Evolutionary conservation across 805 yeast species (phyloP).

Genomic region (Candida morakotiae): DNA sequence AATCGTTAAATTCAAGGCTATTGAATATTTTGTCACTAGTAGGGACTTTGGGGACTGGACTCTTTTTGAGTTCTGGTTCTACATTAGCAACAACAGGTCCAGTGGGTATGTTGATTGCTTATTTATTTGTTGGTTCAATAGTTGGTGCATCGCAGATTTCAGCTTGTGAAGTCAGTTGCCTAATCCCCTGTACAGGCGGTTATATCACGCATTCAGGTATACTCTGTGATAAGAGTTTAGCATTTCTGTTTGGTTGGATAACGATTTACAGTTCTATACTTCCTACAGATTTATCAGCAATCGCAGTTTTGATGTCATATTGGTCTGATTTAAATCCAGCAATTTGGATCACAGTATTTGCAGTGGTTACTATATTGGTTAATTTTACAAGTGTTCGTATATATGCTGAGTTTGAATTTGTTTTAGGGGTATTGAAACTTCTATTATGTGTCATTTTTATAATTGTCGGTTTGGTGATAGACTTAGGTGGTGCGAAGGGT

Average conservation of each 20-base stretch:
- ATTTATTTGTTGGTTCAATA: slow-evolving; percentile 42
- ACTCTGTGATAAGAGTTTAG: slow-evolving; percentile 42
- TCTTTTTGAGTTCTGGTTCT: slow-evolving; percentile 43
- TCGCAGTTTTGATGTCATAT: slow-evolving; percentile 43
- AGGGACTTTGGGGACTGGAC: slow-evolving; percentile 44
- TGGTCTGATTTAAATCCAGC: slow-evolving; percentile 45
- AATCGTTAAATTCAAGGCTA: slow-evolving; percentile 17
- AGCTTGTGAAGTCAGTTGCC: slow-evolving; percentile 34
- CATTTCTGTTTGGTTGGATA: slow-evolving; percentile 46
- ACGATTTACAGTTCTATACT: slow-evolving; percentile 28
- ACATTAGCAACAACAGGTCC: slow-evolving; percentile 41
- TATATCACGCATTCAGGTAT: slow-evolving; percentile 32
- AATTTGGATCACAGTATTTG: slow-evolving; percentile 42
- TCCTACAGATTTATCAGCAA: slow-evolving; percentile 44
- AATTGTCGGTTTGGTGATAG: slow-evolving; percentile 12
- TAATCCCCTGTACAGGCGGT: slow-evolving; percentile 36
- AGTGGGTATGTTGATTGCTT: slow-evolving; percentile 48
- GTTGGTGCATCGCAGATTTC: slow-evolving; percentile 37
- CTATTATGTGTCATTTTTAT: slow-evolving; percentile 17
- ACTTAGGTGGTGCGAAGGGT: slow-evolving; percentile 21
- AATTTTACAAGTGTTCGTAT: slow-evolving; percentile 36
- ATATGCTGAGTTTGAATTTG: slow-evolving; percentile 28
- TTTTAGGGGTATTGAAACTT: slow-evolving; percentile 22
- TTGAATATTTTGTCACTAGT: slow-evolving; percentile 19
- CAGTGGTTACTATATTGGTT: slow-evolving; percentile 27